Conservation (phyloP, 768 basidiomycete species). For the Lactifluus hygrophoroides region DNA sequence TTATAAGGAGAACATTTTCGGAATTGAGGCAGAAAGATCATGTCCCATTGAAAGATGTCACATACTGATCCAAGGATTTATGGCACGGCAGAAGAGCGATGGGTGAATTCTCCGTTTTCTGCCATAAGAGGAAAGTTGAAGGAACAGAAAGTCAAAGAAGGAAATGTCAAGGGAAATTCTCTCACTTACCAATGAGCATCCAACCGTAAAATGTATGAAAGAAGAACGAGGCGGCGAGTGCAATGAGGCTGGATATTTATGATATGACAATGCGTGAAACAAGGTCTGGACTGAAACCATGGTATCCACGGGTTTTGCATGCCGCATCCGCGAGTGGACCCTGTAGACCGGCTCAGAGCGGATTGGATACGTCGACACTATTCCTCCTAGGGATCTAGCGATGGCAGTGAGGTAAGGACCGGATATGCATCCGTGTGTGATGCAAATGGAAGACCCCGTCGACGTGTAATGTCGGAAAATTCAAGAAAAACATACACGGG, state of each 20-base stretch:
- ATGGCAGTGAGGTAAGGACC: slow-evolving; percentile 12
- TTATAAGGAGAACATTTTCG: slow-evolving; percentile 18
- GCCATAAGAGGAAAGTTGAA: slow-evolving; percentile 22
- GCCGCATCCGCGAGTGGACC: slow-evolving; percentile 11
- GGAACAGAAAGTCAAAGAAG: slow-evolving; percentile 20
- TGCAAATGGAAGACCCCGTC: slow-evolving; percentile 15
- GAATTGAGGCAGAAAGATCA: slow-evolving; percentile 18
- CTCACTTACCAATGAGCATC: slow-evolving; percentile 19
- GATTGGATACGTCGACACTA: slow-evolving; percentile 12
- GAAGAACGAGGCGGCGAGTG: slow-evolving; percentile 17
- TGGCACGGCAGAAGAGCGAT: slow-evolving; percentile 21
- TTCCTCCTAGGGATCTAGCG: slow-evolving; percentile 12
- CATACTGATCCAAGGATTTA: slow-evolving; percentile 22
- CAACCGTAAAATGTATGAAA: slow-evolving; percentile 16
- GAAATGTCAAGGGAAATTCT: slow-evolving; percentile 22
- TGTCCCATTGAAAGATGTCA: slow-evolving; percentile 20
- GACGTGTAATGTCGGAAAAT: too few relatives aligned
- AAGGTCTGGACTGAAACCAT: slow-evolving; percentile 20
- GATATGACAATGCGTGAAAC: slow-evolving; percentile 20
- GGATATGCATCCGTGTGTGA: slow-evolving; percentile 6
- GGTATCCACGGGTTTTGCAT: slow-evolving; percentile 17
- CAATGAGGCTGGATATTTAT: slow-evolving; percentile 22
- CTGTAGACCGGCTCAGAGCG: slow-evolving; percentile 16
- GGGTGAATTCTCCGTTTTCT: slow-evolving; percentile 18
- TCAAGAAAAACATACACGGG: too few relatives aligned